Percentiles rank a stretch among this genome's conserved stretches.
phyloP scores from a whole-genome alignment of 176 grass and related monocot species.

The Hsuehochloa calcarea region DNA sequence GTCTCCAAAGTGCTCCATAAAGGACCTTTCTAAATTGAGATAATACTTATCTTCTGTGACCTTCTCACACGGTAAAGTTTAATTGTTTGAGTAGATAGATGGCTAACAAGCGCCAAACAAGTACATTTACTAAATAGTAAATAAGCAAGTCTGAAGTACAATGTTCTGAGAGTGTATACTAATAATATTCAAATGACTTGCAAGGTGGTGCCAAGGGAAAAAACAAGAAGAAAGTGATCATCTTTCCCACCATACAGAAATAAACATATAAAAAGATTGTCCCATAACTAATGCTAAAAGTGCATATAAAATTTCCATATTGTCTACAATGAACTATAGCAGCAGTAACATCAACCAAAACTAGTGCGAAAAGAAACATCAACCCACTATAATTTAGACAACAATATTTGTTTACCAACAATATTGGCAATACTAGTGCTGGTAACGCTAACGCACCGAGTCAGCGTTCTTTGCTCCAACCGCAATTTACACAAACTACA shows the following conservation, averaged over 20 bases:
- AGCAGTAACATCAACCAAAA: slow-evolving; percentile 1
- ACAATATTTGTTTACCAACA: not conserved
- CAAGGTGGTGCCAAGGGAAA: not conserved
- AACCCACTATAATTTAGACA: not conserved
- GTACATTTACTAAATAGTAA: not conserved
- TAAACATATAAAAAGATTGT: not conserved
- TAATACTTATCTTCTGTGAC: not conserved
- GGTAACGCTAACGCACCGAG: not conserved
- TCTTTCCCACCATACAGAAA: not conserved
- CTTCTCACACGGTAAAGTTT: not conserved
- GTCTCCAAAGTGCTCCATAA: not conserved
- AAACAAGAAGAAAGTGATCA: not conserved
- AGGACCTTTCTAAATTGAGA: not conserved
- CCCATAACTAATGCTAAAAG: slow-evolving; percentile 11
- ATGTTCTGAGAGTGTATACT: not conserved
- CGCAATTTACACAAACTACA: not conserved
- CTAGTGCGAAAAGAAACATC: not conserved
- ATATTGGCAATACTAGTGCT: not conserved
- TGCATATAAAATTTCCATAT: not conserved
- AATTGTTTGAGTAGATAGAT: slow-evolving; percentile 9
- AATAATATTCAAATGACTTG: slow-evolving; percentile 9
- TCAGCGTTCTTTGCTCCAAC: not conserved
- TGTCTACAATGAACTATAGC: not conserved
- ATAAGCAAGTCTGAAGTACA: not conserved
- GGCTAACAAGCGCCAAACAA: not conserved